phyloP scores from a whole-genome alignment of 2,329 filamentous ascomycete genomes.

The Colletotrichum plurivorum region DNA sequence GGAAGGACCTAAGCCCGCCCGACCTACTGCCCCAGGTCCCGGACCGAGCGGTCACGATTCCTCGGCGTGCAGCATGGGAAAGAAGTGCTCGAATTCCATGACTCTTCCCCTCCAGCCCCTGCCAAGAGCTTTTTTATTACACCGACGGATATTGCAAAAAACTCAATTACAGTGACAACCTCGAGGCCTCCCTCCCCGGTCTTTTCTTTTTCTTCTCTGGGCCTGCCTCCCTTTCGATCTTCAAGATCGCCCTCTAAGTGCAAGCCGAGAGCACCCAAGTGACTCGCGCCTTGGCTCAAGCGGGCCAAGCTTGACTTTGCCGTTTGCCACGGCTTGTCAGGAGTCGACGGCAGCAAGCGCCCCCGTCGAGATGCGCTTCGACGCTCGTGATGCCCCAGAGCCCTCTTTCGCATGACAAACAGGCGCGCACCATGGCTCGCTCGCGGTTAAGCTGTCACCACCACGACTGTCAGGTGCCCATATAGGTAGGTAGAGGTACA shows the following conservation, averaged over 20 bases:
- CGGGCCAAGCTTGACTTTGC: slow-evolving; percentile 11
- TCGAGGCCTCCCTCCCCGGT: not conserved
- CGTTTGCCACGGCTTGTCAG: slow-evolving; percentile 5
- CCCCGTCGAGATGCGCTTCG: not conserved
- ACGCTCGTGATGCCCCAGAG: not conserved
- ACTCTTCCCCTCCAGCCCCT: slow-evolving; percentile 1
- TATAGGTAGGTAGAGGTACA: too few species aligned
- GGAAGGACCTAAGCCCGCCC: too few species aligned
- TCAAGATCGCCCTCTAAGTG: not conserved
- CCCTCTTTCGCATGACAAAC: slow-evolving; percentile 1
- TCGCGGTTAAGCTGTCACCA: not conserved
- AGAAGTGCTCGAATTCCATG: slow-evolving; percentile 8
- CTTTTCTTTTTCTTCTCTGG: too few species aligned
- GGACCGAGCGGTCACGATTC: not conserved
- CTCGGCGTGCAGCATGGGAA: too few species aligned
- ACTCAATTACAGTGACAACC: not conserved
- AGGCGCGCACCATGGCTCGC: not conserved
- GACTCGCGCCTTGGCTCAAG: slow-evolving; percentile 14
- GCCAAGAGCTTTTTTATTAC: slow-evolving; percentile 23
- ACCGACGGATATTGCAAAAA: not conserved
- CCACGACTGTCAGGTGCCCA: not conserved
- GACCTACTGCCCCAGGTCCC: not conserved
- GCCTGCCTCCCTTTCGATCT: not conserved
- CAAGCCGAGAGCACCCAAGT: not conserved
- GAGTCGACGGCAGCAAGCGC: not conserved